Base-by-base conservation (phyloP, 345 rosid genomes). In the Pistacia atlantica region DNA sequence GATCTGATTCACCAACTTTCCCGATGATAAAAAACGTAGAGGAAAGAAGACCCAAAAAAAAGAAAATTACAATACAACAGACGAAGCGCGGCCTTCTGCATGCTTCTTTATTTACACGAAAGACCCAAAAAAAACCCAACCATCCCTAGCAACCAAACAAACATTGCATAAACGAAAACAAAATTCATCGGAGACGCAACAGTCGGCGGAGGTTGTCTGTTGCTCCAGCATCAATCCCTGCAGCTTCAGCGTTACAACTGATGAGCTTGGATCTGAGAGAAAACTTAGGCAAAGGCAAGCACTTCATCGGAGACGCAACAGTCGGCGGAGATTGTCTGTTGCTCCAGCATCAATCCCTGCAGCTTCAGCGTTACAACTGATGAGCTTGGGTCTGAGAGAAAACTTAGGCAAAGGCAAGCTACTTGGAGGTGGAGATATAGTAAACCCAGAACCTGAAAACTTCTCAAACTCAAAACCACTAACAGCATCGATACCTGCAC, bases 361-460 rank as follows among this genome's bases (percentile, higher is more conserved):
- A 49, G 89, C 89, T 79, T 91, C 87, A 9, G 82, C 85, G 71
- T 86, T 87, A 81, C 95, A 89, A 59, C 82, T 76, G 67, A 62
- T 61, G 5, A 81, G 83, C 86, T 91, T 89, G 1, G 90, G 86
- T 75, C 82, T 83, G 52, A 88, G 84, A 0, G 90, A 78, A 74
- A 91, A 89, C 82, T 77, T 87, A 4, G 95, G 95, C 87, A 91
- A 87, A 45, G 95, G 95, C 82, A 91, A 80, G 86, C 93, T 87
- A 83, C 95, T 86, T 14, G 95, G 92, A 4, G 90, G 93, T 8
- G 95, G 95, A 68, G 93, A 86, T 49, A 88, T 56, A 8, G 81
- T 57, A 73, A 80, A 80, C 71, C 67, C 80, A 4, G 87, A 81
- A 69, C 83, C 85, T 2, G 89, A 82, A 75, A 85, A 79, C 72